Percentiles rank a stretch among this genome's conserved stretches.
These are phyloP conservation scores for Chlorophyllum brunneum DNA, from an alignment of 768 basidiomycete genomes.

Conservation along the genomic window DNA sequence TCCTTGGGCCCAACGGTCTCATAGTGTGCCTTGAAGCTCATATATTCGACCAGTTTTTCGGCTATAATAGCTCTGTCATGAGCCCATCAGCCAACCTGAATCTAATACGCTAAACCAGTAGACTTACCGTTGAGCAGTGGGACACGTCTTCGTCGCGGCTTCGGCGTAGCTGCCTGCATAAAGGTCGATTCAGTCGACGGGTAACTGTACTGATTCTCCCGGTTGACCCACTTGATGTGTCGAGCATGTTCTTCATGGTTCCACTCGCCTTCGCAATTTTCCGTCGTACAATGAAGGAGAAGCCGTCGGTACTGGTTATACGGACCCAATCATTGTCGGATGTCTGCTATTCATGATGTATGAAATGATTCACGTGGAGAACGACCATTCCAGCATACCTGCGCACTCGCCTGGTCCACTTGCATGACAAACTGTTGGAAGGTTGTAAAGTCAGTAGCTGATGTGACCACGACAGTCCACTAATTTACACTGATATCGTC, in stretches of 20 bases:
- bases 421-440: too few species aligned
- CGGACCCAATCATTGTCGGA: conserved; percentile 64
- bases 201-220: background rate
- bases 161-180: conserved; percentile 68
- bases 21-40: conserved; percentile 80
- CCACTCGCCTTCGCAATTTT: conserved; percentile 76
- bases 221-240: conserved; percentile 52
- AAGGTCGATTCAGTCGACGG: background rate
- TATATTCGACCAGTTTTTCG: conserved; percentile 88
- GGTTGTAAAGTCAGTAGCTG: too few species aligned
- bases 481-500: too few species aligned
- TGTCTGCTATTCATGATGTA: background rate
- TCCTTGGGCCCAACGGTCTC: conserved; percentile 68
- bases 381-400: background rate
- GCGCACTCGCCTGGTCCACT: background rate
- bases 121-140: conserved; percentile 66
- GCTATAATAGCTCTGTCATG: conserved; percentile 58
- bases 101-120: background rate
- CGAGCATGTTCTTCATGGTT: conserved; percentile 79
- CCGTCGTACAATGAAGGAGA: conserved; percentile 72
- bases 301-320: conserved; percentile 75
- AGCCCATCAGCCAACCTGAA: background rate
- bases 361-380: background rate
- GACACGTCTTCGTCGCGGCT: conserved; percentile 65
- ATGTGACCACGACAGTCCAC: too few species aligned